These are phyloP conservation scores for Hirschioporus abietinus DNA, from an alignment of 768 basidiomycete species.

Conservation along the genomic window DNA sequence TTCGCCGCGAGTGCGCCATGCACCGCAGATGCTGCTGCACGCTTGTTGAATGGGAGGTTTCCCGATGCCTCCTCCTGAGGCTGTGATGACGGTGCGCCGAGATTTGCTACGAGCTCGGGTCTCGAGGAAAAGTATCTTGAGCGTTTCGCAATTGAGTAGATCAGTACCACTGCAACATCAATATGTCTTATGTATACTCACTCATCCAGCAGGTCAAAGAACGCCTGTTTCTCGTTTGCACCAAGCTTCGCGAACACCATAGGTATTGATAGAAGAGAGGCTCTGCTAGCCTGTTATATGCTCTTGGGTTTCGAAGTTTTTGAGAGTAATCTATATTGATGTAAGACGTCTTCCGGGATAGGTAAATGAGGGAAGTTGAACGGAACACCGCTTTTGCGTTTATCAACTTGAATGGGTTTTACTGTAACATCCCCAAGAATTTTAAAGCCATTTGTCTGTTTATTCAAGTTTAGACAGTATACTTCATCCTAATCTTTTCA, in stretches of 20 bases:
- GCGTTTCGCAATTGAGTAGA: slow-evolving; percentile 4
- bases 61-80: slow-evolving; percentile 15
- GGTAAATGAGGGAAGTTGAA: too few relatives aligned
- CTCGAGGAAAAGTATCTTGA: slow-evolving; percentile 69
- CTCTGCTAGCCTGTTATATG: not conserved
- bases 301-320: not conserved
- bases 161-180: slow-evolving; percentile 2
- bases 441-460: too few relatives aligned
- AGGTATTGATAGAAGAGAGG: not conserved
- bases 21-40: slow-evolving; percentile 34
- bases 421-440: too few relatives aligned
- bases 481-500: too few relatives aligned
- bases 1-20: slow-evolving; percentile 40
- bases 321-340: not conserved
- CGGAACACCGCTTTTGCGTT: too few relatives aligned
- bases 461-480: too few relatives aligned
- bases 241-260: slow-evolving; percentile 75
- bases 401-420: too few relatives aligned
- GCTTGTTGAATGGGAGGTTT: slow-evolving; percentile 2
- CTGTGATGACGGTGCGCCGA: slow-evolving; percentile 14
- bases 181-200: slow-evolving; percentile 29
- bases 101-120: slow-evolving; percentile 52
- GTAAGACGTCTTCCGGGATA: not conserved
- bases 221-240: slow-evolving; percentile 69
- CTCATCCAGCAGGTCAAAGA: slow-evolving; percentile 80